Conservation (phyloP, 148 eudicot genomes). For the Pouteria glomerata region DNA sequence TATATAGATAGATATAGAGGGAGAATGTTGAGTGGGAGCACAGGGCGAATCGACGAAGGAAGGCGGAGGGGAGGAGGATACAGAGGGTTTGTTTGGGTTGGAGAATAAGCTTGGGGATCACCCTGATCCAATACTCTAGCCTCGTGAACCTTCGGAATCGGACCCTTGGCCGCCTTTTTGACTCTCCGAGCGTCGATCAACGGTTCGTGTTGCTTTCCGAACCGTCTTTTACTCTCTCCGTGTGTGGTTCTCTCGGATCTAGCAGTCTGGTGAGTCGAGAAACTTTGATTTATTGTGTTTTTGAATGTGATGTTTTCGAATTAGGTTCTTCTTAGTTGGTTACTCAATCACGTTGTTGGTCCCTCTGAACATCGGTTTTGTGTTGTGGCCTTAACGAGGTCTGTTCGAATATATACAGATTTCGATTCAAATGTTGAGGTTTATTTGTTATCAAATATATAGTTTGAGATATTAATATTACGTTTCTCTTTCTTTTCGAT, state of each 20-base stretch:
- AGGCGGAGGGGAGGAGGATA: neutral
- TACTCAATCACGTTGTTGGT: neutral
- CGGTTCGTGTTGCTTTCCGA: neutral
- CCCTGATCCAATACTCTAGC: neutral
- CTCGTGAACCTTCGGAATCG: conserved; percentile 8
- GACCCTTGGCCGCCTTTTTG: neutral
- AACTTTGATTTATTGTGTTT: neutral
- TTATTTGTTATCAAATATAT: neutral
- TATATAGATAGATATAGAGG: neutral
- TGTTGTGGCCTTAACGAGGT: neutral
- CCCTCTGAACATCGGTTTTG: neutral
- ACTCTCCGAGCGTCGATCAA: neutral
- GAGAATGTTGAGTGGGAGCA: neutral
- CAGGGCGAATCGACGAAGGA: neutral
- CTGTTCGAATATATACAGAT: neutral
- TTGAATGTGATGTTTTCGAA: neutral
- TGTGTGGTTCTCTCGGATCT: conserved; percentile 22
- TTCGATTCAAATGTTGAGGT: neutral
- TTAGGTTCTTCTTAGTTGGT: neutral
- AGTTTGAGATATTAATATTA: neutral
- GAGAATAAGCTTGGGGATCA: neutral
- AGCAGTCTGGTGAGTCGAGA: conserved; percentile 23
- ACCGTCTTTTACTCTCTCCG: neutral
- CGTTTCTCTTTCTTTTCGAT: neutral
- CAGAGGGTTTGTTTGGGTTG: conserved; percentile 6